Evolutionary conservation across 2,329 filamentous ascomycete genomes (phyloP).

Genomic region (Fusarium proliferatum): DNA sequence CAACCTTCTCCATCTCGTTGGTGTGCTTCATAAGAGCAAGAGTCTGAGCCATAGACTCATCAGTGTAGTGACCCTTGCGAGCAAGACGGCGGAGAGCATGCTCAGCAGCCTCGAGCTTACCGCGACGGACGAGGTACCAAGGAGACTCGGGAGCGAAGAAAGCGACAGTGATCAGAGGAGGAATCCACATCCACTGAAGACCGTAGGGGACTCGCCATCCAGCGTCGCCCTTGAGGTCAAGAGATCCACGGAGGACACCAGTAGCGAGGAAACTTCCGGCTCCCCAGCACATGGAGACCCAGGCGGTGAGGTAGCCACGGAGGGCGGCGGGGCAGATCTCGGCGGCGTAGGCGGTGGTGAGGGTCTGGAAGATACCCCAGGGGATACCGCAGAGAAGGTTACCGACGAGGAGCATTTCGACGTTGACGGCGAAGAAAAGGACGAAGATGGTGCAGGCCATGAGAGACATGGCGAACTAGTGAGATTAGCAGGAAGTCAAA

Average conservation of each 20-base stretch:
- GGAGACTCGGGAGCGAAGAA: slow-evolving; percentile 60
- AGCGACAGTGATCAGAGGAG: slow-evolving; percentile 55
- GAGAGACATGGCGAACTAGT: slow-evolving; percentile 49
- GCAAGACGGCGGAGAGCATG: slow-evolving; percentile 54
- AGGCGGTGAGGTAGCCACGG: slow-evolving; percentile 59
- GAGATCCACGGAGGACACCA: slow-evolving; percentile 54
- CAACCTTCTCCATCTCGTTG: slow-evolving; percentile 53
- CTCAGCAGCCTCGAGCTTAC: slow-evolving; percentile 52
- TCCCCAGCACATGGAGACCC: slow-evolving; percentile 62
- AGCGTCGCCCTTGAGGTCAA: slow-evolving; percentile 53
- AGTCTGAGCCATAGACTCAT: slow-evolving; percentile 52
- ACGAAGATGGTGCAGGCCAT: slow-evolving; percentile 59
- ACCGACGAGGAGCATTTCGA: slow-evolving; percentile 55
- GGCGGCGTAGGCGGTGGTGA: slow-evolving; percentile 60
- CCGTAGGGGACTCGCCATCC: slow-evolving; percentile 60
- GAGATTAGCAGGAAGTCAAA: not conserved
- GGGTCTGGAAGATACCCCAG: slow-evolving; percentile 59
- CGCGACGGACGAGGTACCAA: slow-evolving; percentile 60
- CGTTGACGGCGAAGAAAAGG: slow-evolving; percentile 56
- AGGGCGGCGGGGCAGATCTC: slow-evolving; percentile 58
- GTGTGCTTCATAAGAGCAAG: slow-evolving; percentile 57
- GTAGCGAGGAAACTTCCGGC: slow-evolving; percentile 59
- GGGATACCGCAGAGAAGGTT: slow-evolving; percentile 60
- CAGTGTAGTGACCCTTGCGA: slow-evolving; percentile 48
- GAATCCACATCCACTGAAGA: slow-evolving; percentile 60